These are phyloP conservation scores for Panicum hallii DNA, from an alignment of 202 grass and related monocot species.

Conservation along the genomic window DNA sequence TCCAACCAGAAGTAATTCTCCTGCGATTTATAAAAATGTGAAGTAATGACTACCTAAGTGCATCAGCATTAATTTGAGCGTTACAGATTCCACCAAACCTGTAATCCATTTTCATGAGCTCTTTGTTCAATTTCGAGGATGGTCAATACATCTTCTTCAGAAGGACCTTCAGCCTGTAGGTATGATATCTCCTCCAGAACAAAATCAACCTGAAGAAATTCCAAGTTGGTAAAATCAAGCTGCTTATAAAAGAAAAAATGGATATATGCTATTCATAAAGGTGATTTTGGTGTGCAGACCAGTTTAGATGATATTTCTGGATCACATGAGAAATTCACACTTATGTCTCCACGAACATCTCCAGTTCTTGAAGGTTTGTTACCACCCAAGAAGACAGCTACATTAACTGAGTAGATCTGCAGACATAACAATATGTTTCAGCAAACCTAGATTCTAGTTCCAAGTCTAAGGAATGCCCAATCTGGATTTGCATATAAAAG, in stretches of 20 bases:
- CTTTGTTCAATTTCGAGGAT: constrained; percentile 98
- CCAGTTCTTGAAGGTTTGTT: constrained; percentile 98
- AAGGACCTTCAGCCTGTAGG: constrained; percentile 86
- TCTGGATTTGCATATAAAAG: constrained; percentile 10
- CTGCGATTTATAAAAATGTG: constrained; percentile 54
- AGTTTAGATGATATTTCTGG: constrained; percentile 92
- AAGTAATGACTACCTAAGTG: constrained; percentile 29
- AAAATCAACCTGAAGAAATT: constrained; percentile 79
- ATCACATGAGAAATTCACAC: constrained; percentile 98
- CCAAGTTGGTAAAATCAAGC: constrained; percentile 38
- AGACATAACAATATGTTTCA: constrained; percentile 44
- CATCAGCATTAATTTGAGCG: constrained; percentile 28
- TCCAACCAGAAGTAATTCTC: constrained; percentile 99
- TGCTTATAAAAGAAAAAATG: constrained; percentile 9
- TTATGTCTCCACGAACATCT: constrained; percentile 93
- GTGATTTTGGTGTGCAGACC: constrained; percentile 49
- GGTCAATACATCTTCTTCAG: constrained; percentile 80
- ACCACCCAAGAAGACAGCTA: constrained; percentile 94
- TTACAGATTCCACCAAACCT: constrained; percentile 63
- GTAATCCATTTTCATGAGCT: constrained; percentile 99
- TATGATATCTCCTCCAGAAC: constrained; percentile 92
- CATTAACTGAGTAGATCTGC: constrained; percentile 96
- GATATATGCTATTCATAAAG: constrained; percentile 20
- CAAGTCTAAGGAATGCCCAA: constrained; percentile 35
- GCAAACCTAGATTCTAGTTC: constrained; percentile 35